Evolutionary conservation across 371 early-diverging fungal genomes (phyloP).

Genomic region (Rhizopus sp.): DNA sequence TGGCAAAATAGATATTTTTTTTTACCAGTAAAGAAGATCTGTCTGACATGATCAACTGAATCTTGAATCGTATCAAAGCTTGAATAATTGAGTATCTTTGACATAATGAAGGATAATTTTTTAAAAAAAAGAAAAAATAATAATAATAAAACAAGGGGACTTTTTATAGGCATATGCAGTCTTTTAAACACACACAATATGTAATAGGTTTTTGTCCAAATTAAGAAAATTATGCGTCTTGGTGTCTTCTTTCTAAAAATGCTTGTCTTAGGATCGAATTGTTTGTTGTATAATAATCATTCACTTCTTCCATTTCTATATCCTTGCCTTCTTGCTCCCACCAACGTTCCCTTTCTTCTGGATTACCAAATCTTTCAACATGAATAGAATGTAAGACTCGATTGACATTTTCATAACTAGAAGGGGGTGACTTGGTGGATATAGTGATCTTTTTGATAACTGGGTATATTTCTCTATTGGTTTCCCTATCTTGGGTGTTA

Average conservation of each 20-base stretch:
- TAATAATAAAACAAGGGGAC: not conserved
- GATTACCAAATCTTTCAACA: conserved; percentile 29
- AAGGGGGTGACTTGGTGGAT: conserved; percentile 19
- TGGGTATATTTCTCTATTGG: conserved; percentile 4
- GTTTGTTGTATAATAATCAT: conserved; percentile 11
- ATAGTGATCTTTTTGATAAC: conserved; percentile 13
- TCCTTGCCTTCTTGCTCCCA: conserved; percentile 21
- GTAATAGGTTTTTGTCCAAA: conserved; percentile 14
- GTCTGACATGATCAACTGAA: conserved; percentile 33
- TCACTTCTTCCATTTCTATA: conserved; percentile 22
- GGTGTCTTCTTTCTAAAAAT: conserved; percentile 21
- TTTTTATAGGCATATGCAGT: not conserved
- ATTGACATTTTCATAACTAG: conserved; percentile 26
- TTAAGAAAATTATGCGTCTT: conserved; percentile 4
- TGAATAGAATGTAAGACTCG: conserved; percentile 20
- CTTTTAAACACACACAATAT: not conserved
- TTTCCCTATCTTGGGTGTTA: not conserved
- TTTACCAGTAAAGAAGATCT: conserved; percentile 38
- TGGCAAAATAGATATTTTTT: not conserved
- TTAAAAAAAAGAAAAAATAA: conserved; percentile 4
- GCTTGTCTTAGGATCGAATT: conserved; percentile 30
- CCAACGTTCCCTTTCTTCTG: conserved; percentile 30
- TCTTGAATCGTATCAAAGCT: conserved; percentile 45
- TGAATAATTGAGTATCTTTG: conserved; percentile 29
- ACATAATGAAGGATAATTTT: conserved; percentile 11